Evolutionary conservation across 192 early-diverging fungal genomes (phyloP).

Genomic region (Coemansia sp.): DNA sequence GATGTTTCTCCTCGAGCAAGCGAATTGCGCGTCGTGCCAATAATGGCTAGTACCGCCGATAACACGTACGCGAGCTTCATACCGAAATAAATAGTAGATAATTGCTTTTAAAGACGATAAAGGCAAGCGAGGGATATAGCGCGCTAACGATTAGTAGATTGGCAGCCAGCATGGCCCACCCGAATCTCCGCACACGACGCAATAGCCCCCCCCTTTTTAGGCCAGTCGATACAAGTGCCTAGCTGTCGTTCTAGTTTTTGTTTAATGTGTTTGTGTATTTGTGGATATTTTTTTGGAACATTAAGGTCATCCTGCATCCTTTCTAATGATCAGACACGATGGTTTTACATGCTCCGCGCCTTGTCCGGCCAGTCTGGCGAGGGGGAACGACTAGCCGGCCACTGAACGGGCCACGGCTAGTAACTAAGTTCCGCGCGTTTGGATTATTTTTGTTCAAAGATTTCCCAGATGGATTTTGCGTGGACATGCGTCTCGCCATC

Average conservation of each 20-base stretch:
- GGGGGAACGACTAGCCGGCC: conserved; percentile 48
- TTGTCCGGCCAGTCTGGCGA: conserved; percentile 49
- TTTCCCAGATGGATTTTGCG: not conserved
- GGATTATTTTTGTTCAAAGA: conserved; percentile 50
- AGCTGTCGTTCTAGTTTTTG: too few relatives aligned
- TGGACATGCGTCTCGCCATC: not conserved
- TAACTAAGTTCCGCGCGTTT: conserved; percentile 50
- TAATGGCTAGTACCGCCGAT: conserved; percentile 15
- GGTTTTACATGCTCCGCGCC: conserved; percentile 56
- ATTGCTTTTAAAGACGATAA: too few relatives aligned
- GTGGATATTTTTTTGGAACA: conserved; percentile 13
- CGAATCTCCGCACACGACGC: not conserved
- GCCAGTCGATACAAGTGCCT: not conserved
- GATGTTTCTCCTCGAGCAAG: conserved; percentile 9
- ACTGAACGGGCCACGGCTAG: conserved; percentile 31
- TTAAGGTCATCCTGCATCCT: conserved; percentile 53
- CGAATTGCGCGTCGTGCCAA: conserved; percentile 14
- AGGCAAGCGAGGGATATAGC: not conserved
- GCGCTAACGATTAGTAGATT: not conserved
- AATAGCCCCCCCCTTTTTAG: not conserved
- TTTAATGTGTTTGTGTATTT: not conserved
- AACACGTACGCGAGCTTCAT: conserved; percentile 19
- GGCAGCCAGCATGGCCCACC: not conserved
- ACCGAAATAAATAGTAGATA: not conserved
- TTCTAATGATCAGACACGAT: conserved; percentile 49